phyloP scores from a whole-genome alignment of 805 yeast genomes.

The Yamadazyma laniorum region DNA sequence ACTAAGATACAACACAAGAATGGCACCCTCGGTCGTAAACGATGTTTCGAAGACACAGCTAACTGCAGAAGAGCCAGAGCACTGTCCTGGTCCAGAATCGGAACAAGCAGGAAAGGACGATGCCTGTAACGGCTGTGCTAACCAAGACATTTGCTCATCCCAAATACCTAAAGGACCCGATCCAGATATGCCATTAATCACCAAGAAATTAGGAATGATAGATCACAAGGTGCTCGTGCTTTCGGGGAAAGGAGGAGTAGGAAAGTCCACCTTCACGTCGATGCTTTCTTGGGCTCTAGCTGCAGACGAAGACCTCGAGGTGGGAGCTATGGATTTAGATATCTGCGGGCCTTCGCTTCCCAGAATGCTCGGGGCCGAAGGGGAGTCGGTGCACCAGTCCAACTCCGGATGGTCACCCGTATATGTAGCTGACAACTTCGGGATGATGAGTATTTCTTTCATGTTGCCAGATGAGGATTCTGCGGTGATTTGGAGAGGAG shows the following conservation, averaged over 20 bases:
- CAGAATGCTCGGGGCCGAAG: slow-evolving; percentile 86
- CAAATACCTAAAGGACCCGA: slow-evolving; percentile 89
- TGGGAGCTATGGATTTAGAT: slow-evolving; percentile 96
- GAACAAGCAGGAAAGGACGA: slow-evolving; percentile 91
- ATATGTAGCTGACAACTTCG: slow-evolving; percentile 90
- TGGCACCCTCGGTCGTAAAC: slow-evolving; percentile 24
- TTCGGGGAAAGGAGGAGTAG: slow-evolving; percentile 94
- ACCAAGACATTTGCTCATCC: slow-evolving; percentile 84
- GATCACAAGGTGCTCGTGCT: slow-evolving; percentile 78
- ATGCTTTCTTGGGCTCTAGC: slow-evolving; percentile 98
- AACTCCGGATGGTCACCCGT: slow-evolving; percentile 97
- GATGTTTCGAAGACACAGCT: slow-evolving; percentile 16
- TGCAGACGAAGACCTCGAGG: slow-evolving; percentile 70
- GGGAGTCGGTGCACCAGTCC: slow-evolving; percentile 83
- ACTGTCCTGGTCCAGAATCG: slow-evolving; percentile 98
- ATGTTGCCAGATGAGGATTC: slow-evolving; percentile 92
- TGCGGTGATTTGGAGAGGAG: slow-evolving; percentile 96
- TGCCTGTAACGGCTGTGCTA: slow-evolving; percentile 94
- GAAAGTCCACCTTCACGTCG: slow-evolving; percentile 92
- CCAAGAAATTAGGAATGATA: slow-evolving; percentile 58
- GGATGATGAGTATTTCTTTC: slow-evolving; percentile 92
- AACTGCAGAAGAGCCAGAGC: slow-evolving; percentile 60
- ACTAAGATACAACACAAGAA: slow-evolving; percentile 7
- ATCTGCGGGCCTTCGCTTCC: slow-evolving; percentile 98
- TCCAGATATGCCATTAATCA: slow-evolving; percentile 81